Base-by-base conservation (phyloP, 768 basidiomycete species). In the Chiua virens region DNA sequence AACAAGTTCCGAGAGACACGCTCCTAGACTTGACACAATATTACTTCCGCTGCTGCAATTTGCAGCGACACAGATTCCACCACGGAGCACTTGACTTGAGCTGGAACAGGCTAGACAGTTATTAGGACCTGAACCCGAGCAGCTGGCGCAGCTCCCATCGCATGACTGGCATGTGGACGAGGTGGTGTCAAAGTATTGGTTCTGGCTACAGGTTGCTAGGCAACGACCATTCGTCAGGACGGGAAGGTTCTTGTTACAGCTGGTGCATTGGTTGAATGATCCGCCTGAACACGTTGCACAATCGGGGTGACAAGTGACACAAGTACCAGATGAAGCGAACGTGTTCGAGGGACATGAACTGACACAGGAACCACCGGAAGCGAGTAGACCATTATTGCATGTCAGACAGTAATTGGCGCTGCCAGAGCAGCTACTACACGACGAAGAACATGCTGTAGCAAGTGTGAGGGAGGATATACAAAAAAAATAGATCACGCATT, bases 221-320 rank as follows among this genome's bases (percentile, higher is more conserved):
- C 91, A 93, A 46, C 91, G 79, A 23, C 89, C 89, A 47, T 79
- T 82, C 35, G 79, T 80, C 41, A 85, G 81, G 35, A 92, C 88
- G 0, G 90, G 92, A 0, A 83, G 80, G 20, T 74, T 70, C 23
- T 82, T 60, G 28, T 82, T 76, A 61, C 92, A 94, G 42, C 80
- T 79, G 8, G 82, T 76, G 69, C 92, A 96, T 63, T 92, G 85
- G 62, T 81, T 83, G 71, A 90, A 90, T 0, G 83, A 79, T 20
- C 79, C 60, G n/a, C 90, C 91, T 21, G 83, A 82, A 69, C 93
- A 96, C 2, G 86, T 83, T 15, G 81, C 82, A 61, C 92, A 96
- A 63, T 95, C 93, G 0, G 90, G 83, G 53, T 95, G 92, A 67
- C 93, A 96, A 6, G 83, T 59, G 48, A 82, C 62, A 71, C 92